Evolutionary conservation across 1,284 basidiomycete species (phyloP).

Genomic region (Cystobasidium slooffiae): DNA sequence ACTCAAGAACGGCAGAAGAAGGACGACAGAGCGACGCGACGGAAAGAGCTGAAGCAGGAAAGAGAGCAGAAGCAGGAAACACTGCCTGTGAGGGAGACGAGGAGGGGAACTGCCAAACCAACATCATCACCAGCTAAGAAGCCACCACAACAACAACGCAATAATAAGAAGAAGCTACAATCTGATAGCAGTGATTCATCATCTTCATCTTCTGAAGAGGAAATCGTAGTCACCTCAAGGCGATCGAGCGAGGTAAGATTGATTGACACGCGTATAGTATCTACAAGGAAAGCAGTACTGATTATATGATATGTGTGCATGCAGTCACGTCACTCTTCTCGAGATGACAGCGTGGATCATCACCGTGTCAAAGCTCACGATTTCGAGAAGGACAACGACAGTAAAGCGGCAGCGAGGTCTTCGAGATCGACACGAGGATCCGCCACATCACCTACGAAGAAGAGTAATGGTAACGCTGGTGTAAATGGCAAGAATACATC

Average conservation of each 20-base stretch:
- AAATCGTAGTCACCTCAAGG: slow-evolving; percentile 22
- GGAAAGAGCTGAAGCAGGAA: slow-evolving; percentile 24
- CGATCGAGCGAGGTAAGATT: slow-evolving; percentile 25
- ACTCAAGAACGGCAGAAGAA: slow-evolving; percentile 35
- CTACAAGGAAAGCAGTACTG: background rate
- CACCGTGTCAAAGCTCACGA: slow-evolving; percentile 32
- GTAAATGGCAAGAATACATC: background rate
- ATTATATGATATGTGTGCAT: background rate
- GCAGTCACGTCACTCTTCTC: slow-evolving; percentile 33
- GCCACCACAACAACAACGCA: background rate
- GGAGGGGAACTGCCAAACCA: slow-evolving; percentile 1
- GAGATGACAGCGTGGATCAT: slow-evolving; percentile 43
- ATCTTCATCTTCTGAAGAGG: slow-evolving; percentile 24
- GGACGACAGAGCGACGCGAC: slow-evolving; percentile 29
- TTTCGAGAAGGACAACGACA: slow-evolving; percentile 22
- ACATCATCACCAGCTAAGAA: background rate
- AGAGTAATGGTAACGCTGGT: background rate
- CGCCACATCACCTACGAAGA: slow-evolving; percentile 12
- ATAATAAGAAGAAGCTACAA: slow-evolving; percentile 2
- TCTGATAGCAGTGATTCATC: background rate
- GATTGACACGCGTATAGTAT: background rate
- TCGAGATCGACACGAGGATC: slow-evolving; percentile 20
- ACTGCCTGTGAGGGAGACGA: slow-evolving; percentile 6
- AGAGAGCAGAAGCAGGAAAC: slow-evolving; percentile 17
- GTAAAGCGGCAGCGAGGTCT: slow-evolving; percentile 5